Base-by-base conservation (phyloP, 2,329 filamentous ascomycete species). In the Colletotrichum costaricense region DNA sequence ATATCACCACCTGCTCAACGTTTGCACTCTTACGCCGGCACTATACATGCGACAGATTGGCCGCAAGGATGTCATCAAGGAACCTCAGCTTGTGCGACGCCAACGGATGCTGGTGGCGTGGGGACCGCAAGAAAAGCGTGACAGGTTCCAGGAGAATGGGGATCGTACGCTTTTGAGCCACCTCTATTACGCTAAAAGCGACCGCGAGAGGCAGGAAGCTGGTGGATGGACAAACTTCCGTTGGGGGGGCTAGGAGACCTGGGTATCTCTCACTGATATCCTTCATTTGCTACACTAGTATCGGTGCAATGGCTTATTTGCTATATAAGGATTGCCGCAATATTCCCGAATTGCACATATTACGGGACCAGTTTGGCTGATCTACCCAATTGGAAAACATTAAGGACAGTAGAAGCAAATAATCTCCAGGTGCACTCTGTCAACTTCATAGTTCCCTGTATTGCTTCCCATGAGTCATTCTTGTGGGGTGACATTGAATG, bases 71-170 rank as follows among this genome's bases (percentile, higher is more conserved):
- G 74, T 77, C 3, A 79, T 83, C 68, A 79, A 80, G 69, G 79
- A 81, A 62, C 80, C 82, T 0, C 76, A 74, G 9, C 70, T 82
- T 9, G 78, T 85, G n/a, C 78, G 80, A 30, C 82, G 80, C 74
- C 84, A 85, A 74, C 79, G 80, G 67, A 77, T 84, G 72, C 75
- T 85, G 19, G 82, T 85, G 16, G 83, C 81, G 4, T 85, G 81
- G 81, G 81, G 81, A 0, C n/a, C 76, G 2, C 76, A 78, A 26
- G 81, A 83, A 67, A 79, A 80, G 77, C 77, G 78, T 19, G 76
- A 77, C 2, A 71, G 69, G 54, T 83, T 81, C 63, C 55, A 74
- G 11, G 75, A 78, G 2, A 74, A 75, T 3, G 78, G 78, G 2
- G 78, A 82, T 24, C 77, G 76, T 64, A 80, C 82, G 1, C 73